A percentile compares a stretch with the other conserved stretches of the same genome.
Evolutionary conservation across 257 asterid genomes (phyloP).

Genomic region (Solanum pimpinellifolium): DNA sequence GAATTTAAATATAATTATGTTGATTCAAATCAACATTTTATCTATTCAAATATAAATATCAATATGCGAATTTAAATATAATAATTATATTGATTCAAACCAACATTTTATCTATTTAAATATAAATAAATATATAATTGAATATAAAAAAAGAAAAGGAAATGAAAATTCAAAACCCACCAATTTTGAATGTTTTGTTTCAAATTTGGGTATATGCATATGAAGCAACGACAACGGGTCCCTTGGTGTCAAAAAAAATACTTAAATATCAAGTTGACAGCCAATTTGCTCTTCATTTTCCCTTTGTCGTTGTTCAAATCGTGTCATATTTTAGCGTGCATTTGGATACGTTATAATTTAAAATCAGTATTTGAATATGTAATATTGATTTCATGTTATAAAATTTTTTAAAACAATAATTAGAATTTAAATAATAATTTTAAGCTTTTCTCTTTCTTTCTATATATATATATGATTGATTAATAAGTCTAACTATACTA

Average conservation of each 20-base stretch:
- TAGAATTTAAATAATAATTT: too few relatives aligned
- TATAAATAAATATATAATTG: too few relatives aligned
- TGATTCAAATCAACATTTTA: neutral
- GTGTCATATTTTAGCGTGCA: neutral
- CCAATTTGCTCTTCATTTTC: neutral
- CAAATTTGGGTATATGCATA: neutral
- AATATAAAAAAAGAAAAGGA: neutral
- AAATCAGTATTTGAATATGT: too few relatives aligned
- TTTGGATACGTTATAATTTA: neutral
- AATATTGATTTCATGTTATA: too few relatives aligned
- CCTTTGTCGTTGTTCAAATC: neutral
- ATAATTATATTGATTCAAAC: neutral
- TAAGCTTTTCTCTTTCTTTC: neutral
- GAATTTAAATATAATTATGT: too few relatives aligned
- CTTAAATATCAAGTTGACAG: neutral
- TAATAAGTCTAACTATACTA: neutral
- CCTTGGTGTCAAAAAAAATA: neutral
- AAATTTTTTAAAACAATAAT: too few relatives aligned
- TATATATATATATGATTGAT: neutral
- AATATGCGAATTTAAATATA: too few relatives aligned
- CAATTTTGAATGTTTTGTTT: neutral
- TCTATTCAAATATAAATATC: too few relatives aligned
- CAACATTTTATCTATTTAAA: too few relatives aligned
- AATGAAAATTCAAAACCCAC: neutral
- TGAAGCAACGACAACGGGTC: neutral